Percentiles rank a stretch among this genome's conserved stretches.
These are phyloP conservation scores for Chrysoporthe puriensis DNA, from an alignment of 2,329 filamentous ascomycete genomes.

Conservation along the genomic window DNA sequence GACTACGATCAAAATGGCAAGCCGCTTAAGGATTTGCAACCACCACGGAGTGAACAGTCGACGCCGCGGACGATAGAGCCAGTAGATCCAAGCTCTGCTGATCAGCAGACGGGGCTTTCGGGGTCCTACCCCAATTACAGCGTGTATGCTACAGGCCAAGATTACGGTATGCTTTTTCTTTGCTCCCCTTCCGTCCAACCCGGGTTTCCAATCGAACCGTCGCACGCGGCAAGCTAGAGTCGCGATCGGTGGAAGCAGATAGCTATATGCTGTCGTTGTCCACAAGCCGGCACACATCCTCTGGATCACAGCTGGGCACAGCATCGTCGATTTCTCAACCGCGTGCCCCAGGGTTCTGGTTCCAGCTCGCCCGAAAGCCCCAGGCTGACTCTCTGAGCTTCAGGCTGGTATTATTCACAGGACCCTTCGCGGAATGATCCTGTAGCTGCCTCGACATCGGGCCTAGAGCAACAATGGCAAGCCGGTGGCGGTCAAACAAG, in stretches of 20 bases:
- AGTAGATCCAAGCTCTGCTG: neutral
- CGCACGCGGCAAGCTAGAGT: no score
- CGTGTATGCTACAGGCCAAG: neutral
- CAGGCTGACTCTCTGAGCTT: neutral
- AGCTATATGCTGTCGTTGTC: neutral
- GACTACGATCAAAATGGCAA: neutral
- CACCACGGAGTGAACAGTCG: neutral
- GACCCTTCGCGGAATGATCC: neutral
- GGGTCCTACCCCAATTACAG: neutral
- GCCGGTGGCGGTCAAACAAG: neutral
- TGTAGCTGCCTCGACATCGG: neutral
- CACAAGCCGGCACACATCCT: neutral
- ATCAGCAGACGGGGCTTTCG: neutral
- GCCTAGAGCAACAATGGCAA: neutral
- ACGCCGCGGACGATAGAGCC: neutral
- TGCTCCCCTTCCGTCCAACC: neutral
- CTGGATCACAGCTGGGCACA: neutral
- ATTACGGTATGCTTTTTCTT: neutral
- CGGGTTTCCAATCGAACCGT: neutral
- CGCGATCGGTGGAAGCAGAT: no score
- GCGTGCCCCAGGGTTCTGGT: neutral
- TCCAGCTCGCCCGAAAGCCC: neutral
- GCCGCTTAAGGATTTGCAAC: neutral
- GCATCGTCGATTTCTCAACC: neutral
- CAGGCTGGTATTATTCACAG: neutral